Evolutionary conservation across 2,329 filamentous ascomycete species (phyloP), one percentile per base, ranked within the genome.

Genomic region (Metarhizium humberi): DNA sequence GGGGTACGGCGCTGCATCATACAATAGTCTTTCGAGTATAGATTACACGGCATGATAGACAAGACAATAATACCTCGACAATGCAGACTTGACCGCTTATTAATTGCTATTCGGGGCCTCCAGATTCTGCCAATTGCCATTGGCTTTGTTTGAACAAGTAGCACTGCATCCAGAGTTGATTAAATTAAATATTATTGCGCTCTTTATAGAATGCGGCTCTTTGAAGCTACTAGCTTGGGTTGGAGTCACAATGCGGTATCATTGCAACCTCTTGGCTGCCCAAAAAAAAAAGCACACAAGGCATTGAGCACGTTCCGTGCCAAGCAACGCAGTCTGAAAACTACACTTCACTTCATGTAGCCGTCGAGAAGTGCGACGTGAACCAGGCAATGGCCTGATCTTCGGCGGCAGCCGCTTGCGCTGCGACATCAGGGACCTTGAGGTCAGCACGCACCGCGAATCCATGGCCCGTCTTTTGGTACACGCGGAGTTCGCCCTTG

Each of bases 401-500:
- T 59, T 71, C 67, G 0, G 69, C 68, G 13, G 61, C 64, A 6
- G 56, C 52, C 0, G 69, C 67, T 56, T 64, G 63, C 52, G 60
- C 57, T 3, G 62, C 59, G 20, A 66, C 53, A 16, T 68, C 59
- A 6, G 60, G 53, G 54, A 58, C 53, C 13, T 56, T 58, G 49
- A 64, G 6, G 38, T 71, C 68, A 4, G 67, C 70, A 8, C 70
- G 62, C 6, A 71, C 60, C n/a, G 62, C 64, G 57, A 77, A 77
- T 0, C 73, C 75, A 59, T 78, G 74, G 1, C 67, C 67, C 14
- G 68, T 68, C 13, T 69, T 67, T 10, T 68, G 57, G 58, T 75
- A 75, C 4, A 75, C 53, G 2, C 58, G 57, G 5, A 71, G 59
- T 58, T 75, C 73, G 11, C 73, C 69, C 52, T 64, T 64, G n/a